Evolutionary conservation across 148 eudicot species (phyloP), one percentile per base, ranked within the genome.

Genomic region (Rheum nobile): DNA sequence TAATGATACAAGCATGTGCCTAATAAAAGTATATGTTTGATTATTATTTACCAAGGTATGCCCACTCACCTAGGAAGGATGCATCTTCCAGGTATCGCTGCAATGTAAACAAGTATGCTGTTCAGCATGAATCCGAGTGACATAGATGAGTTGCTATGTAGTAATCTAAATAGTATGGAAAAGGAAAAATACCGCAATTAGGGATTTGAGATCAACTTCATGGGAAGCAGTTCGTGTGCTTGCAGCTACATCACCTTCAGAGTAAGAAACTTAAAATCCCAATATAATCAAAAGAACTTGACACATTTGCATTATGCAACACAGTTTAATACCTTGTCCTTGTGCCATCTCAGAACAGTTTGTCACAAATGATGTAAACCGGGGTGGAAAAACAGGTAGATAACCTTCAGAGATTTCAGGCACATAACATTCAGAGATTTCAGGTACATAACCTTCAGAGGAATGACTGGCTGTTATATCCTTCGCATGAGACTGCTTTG

Each of bases 61-160:
- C 71, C 1, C 38, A 72, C 84, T 80, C 80, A 93, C 98, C 98
- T 72, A 85, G 88, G 80, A 93, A 90, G 31, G 98, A 88, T 43
- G 87, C 72, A 82, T 86, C 91, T 67, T 83, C 86, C 86, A 92
- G 76, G 74, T 85, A 88, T 74, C 61, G 84, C 98, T 93, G 98
- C 89, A 78, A 50, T 14, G 67, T 21, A 29, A 35, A 29, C n/a
- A n/a, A 61, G 12, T 12, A 28, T 7, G 67, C 7, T 61, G 19
- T 61, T 61, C 5, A 78, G 78, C 11, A 21, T 59, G 61, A 70
- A 48, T 47, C 71, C 55, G 79, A 71, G 13, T 48, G 31, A 72
- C 59, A 28, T 19, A 72, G 75, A 52, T 38, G 22, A 14, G 61
- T 19, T 50, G 42, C n/a, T 59, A 24, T 59, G 4, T 1, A 26